Evolutionary conservation across 805 yeast species (phyloP), one percentile per base, ranked within the genome.

Genomic region (Zygosaccharomyces bailii): DNA sequence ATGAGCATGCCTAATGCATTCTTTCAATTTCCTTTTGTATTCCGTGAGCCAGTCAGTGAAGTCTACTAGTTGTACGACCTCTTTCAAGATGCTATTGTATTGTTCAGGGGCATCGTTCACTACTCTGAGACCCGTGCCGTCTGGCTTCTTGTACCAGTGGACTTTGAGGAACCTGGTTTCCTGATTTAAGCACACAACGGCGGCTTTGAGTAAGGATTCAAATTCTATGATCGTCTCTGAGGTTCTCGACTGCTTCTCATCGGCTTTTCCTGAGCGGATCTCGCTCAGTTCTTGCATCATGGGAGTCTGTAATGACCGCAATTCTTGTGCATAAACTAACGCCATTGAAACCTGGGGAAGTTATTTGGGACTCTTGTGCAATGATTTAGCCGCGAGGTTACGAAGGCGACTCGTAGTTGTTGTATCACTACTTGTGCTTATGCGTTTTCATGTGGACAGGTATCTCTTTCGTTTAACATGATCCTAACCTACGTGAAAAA

Each of bases 21-120:
- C 14, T 11, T 43, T 38, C 8, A 55, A 37, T 10, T 32, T 29
- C 10, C 4, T 17, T 25, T 50, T 54, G 36, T 39, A 59, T 17
- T 53, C 56, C 18, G 43, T 46, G 20, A 44, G 51, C 64, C 64
- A 59, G 33, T 50, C 55, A 21, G 56, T 46, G 8, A 43, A 43
- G 3, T 36, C 19, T 11, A 55, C 23, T 11, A 59, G 36, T 11
- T 37, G 40, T 17, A 25, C 40, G 18, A 37, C 21, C 25, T 37
- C 40, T 17, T 37, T 16, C 21, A 25, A 16, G 16, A 37, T 16
- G 18, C 17, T 8, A 11, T 37, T 11, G 24, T 24, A 37, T 16
- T 37, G 33, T 25, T 37, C 24, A 4, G 40, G 40, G 4, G 27
- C 40, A 10, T 25, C 21, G 14, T 37, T 37, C 10, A 37, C 20